Base-by-base conservation (phyloP, 139 green algal species). In the Ostreobium quekettii region DNA sequence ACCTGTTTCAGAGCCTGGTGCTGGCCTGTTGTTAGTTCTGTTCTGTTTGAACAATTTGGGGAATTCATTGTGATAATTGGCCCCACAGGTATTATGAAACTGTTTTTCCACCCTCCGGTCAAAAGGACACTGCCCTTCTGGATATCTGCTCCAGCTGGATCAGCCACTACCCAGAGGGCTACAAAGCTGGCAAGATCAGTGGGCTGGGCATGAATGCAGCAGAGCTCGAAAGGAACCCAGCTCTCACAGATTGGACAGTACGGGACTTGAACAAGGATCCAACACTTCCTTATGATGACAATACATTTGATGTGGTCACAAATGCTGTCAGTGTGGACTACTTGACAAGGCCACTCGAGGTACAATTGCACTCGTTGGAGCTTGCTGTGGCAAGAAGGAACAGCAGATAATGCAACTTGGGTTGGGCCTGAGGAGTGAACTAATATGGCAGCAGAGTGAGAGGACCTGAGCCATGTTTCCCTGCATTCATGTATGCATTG, bases 71-170 rank as follows among this genome's bases (percentile, higher is more conserved):
- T n/a, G n/a, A n/a, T n/a, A n/a, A n/a, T n/a, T n/a, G n/a, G n/a
- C n/a, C n/a, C n/a, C n/a, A n/a, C 65, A 89, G 84, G 33, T 91
- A 86, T 49, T 96, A 96, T 48, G 63, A 39, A 0, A 31, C 77
- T 36, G 71, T 78, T 5, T 86, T 96, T 32, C 90, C 88, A 4
- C 39, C 76, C 7, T 74, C 73, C 28, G 82, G 77, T 32, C 58
- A 31, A 19, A n/a, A 79, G 30, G 75, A 84, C 56, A 48, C 67
- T 0, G 83, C 86, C 1, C 8, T 95, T 1, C 77, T 96, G 15
- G 90, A 96, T 75, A 83, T 96, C 35, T 95, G 89, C 80, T 85
- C 67, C 67, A 89, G 76, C 48, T 96, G 90, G 89, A 72, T 90
- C 31, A 79, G 67, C 35, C 89, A 96, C 77, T 94, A 91, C 71